These are phyloP conservation scores for Kwoniella pini DNA, from an alignment of 768 basidiomycete genomes.

Conservation along the genomic window DNA sequence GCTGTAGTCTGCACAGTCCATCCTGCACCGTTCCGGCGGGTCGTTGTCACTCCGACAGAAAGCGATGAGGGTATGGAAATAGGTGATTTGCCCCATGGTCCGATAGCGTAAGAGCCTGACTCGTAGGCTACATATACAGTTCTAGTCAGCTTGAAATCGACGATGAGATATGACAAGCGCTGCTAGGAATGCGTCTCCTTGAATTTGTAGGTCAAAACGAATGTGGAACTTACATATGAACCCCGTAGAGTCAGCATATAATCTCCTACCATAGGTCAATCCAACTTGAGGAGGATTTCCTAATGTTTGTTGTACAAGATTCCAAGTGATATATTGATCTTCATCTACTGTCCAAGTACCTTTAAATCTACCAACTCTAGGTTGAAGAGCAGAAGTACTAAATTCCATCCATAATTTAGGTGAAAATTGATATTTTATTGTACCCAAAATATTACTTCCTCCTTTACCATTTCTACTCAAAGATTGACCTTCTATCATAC, in stretches of 20 bases:
- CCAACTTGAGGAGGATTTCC: slow-evolving; percentile 51
- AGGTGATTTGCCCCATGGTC: slow-evolving; percentile 50
- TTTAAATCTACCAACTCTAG: slow-evolving; percentile 43
- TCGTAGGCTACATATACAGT: slow-evolving; percentile 27
- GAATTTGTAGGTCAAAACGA: neutral
- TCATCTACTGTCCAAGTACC: slow-evolving; percentile 48
- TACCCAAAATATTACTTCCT: slow-evolving; percentile 64
- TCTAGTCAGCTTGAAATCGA: neutral
- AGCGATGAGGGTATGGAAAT: slow-evolving; percentile 43
- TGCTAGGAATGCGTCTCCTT: neutral
- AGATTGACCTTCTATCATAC: slow-evolving; percentile 52
- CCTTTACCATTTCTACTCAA: slow-evolving; percentile 50
- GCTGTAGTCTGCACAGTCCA: slow-evolving; percentile 52
- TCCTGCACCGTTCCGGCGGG: slow-evolving; percentile 39
- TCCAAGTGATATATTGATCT: slow-evolving; percentile 41
- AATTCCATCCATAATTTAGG: slow-evolving; percentile 61
- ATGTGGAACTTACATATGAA: slow-evolving; percentile 47
- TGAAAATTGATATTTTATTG: slow-evolving; percentile 74
- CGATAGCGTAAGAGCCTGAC: slow-evolving; percentile 53
- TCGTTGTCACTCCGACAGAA: slow-evolving; percentile 48
- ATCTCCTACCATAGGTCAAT: slow-evolving; percentile 49
- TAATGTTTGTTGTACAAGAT: slow-evolving; percentile 47
- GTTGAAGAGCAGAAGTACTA: slow-evolving; percentile 39
- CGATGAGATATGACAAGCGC: no score
- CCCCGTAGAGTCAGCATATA: slow-evolving; percentile 53